A percentile compares a stretch with the other conserved stretches of the same genome.
These are phyloP conservation scores for Lepiota venenata DNA, from an alignment of 768 basidiomycete species.

Conservation along the genomic window DNA sequence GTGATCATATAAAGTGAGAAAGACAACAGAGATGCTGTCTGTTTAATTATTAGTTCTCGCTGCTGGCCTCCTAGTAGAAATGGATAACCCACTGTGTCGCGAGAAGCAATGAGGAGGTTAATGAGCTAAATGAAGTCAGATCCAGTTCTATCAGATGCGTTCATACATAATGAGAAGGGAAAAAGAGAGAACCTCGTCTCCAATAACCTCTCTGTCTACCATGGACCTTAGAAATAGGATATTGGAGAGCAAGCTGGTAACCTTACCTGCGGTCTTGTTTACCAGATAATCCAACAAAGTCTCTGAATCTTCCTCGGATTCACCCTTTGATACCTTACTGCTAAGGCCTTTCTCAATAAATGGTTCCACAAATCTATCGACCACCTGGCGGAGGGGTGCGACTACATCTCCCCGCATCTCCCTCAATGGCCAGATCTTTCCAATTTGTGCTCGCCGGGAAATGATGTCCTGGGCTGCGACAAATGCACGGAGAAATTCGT, in stretches of 20 bases:
- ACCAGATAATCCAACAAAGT: slow-evolving; percentile 16
- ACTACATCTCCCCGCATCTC: slow-evolving; percentile 17
- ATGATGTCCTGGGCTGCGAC: slow-evolving; percentile 36
- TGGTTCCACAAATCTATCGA: slow-evolving; percentile 16
- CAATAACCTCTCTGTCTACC: neutral
- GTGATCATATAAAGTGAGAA: neutral
- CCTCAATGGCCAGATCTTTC: slow-evolving; percentile 25
- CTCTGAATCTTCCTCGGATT: neutral
- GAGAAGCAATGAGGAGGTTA: neutral
- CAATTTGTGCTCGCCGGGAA: slow-evolving; percentile 34
- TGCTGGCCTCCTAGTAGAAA: no score
- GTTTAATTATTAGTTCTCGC: no score
- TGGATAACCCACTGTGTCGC: neutral
- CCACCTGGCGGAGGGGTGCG: slow-evolving; percentile 3
- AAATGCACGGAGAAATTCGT: slow-evolving; percentile 49
- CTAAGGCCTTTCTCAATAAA: slow-evolving; percentile 13
- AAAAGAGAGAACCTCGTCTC: neutral
- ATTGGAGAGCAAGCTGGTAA: neutral
- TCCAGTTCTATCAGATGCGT: no score
- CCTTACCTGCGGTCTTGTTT: slow-evolving; percentile 10
- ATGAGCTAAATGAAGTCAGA: neutral
- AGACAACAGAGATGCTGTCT: neutral
- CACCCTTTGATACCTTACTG: slow-evolving; percentile 1
- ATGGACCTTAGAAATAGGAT: neutral
- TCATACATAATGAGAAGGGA: no score